Percentiles rank a stretch among this genome's conserved stretches.
Evolutionary conservation across 345 rosid species (phyloP).

Genomic region (Geranium brycei): DNA sequence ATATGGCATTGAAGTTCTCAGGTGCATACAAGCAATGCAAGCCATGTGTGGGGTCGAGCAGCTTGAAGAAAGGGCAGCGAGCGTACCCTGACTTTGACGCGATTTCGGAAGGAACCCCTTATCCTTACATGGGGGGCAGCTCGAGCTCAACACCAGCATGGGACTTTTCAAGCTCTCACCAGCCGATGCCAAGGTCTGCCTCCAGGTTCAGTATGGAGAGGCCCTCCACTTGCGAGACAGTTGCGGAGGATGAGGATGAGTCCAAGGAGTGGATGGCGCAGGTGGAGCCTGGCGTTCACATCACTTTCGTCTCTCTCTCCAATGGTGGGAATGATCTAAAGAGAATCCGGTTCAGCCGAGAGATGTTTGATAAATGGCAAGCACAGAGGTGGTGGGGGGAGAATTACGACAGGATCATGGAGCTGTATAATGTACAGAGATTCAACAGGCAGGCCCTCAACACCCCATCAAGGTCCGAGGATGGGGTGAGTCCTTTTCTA

Average conservation of each 20-base stretch:
- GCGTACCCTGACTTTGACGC: constrained; percentile 59
- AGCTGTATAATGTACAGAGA: constrained; percentile 92
- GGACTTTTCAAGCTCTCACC: background rate
- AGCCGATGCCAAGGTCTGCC: background rate
- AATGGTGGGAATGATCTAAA: constrained; percentile 88
- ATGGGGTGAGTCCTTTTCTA: constrained; percentile 36
- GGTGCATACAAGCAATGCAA: constrained; percentile 77
- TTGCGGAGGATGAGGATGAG: constrained; percentile 62
- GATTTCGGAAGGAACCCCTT: constrained; percentile 70
- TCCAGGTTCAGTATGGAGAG: constrained; percentile 7
- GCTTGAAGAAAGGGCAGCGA: constrained; percentile 48
- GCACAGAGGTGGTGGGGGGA: constrained; percentile 99
- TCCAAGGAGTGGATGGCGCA: constrained; percentile 99
- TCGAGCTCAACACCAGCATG: background rate
- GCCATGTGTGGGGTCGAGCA: constrained; percentile 69
- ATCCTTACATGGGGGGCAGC: constrained; percentile 17
- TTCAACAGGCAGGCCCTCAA: constrained; percentile 89
- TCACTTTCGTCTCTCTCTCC: constrained; percentile 82
- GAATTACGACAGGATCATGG: constrained; percentile 87
- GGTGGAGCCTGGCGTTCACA: constrained; percentile 97
- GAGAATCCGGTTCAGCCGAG: constrained; percentile 95
- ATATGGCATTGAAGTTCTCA: constrained; percentile 78
- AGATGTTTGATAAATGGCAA: constrained; percentile 94
- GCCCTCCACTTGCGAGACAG: constrained; percentile 51
- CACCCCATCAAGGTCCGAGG: constrained; percentile 84